Conservation (phyloP, 768 basidiomycete species). For the Termitomyces sp. region DNA sequence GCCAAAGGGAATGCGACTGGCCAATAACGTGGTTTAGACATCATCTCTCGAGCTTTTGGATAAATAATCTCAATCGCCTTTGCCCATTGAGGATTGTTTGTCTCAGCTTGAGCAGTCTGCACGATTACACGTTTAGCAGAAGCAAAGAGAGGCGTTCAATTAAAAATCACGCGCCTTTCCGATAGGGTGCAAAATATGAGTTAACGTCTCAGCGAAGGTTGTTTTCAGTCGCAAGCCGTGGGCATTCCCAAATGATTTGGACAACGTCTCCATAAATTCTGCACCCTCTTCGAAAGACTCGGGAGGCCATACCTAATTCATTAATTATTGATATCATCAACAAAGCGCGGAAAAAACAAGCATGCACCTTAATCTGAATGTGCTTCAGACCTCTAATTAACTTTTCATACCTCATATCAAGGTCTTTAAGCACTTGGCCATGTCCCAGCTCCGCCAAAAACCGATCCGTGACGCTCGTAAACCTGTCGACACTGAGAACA, state of each 20-base stretch:
- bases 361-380: conserved; percentile 71
- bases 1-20: conserved; percentile 78
- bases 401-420: conserved; percentile 79
- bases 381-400: conserved; percentile 77
- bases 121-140: conserved; percentile 2
- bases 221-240: conserved; percentile 82
- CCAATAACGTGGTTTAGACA: conserved; percentile 89
- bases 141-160: neutral
- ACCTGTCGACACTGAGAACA: conserved; percentile 38
- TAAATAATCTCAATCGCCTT: conserved; percentile 84
- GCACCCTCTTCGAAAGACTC: conserved; percentile 91
- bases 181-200: conserved; percentile 77
- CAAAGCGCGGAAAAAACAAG: neutral
- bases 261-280: conserved; percentile 82
- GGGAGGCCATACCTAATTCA: conserved; percentile 79
- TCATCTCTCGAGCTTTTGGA: conserved; percentile 80
- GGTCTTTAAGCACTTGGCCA: conserved; percentile 77
- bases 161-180: conserved; percentile 56
- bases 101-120: conserved; percentile 91
- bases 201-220: conserved; percentile 80
- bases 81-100: conserved; percentile 92
- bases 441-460: conserved; percentile 77
- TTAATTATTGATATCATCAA: neutral
- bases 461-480: conserved; percentile 88
- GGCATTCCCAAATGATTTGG: conserved; percentile 77